Percentiles rank a stretch among this genome's conserved stretches.
phyloP scores from a whole-genome alignment of 352 stramenopile genomes.

The Globisporangium iwayamae region DNA sequence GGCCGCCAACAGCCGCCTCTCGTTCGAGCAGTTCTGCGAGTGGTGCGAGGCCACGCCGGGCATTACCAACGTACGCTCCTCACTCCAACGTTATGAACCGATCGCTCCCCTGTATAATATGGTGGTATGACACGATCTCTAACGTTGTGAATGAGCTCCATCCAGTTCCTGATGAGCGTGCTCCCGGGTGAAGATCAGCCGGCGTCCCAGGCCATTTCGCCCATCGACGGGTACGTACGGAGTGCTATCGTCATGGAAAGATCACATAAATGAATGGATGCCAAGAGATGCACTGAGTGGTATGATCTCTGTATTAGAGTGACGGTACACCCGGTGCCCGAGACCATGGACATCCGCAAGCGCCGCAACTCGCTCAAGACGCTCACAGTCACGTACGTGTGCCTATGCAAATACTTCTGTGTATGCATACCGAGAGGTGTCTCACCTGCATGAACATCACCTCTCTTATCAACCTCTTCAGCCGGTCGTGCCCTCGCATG shows the following conservation, averaged over 20 bases:
- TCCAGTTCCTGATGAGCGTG: slow-evolving; percentile 76
- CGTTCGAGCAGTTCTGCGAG: slow-evolving; percentile 83
- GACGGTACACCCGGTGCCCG: slow-evolving; percentile 4
- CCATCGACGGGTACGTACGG: slow-evolving; percentile 39
- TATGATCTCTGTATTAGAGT: slow-evolving; percentile 7
- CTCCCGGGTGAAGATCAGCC: slow-evolving; percentile 58
- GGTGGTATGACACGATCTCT: background rate
- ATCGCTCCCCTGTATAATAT: background rate
- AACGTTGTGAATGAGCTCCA: background rate
- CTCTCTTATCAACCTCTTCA: slow-evolving; percentile 6
- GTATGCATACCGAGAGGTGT: background rate
- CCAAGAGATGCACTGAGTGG: background rate
- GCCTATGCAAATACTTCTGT: background rate
- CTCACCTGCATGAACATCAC: background rate
- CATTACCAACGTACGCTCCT: slow-evolving; percentile 54
- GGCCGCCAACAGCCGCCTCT: slow-evolving; percentile 56
- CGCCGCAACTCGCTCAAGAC: slow-evolving; percentile 50
- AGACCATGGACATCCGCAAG: slow-evolving; percentile 19
- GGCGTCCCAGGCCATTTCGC: slow-evolving; percentile 19
- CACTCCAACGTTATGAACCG: background rate
- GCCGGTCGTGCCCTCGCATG: slow-evolving; percentile 27
- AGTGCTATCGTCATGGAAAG: background rate
- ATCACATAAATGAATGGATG: background rate
- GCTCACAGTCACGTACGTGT: slow-evolving; percentile 47
- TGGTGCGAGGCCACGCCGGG: slow-evolving; percentile 83